Evolutionary conservation across 83 land plant genomes (phyloP).

Genomic region (Larix sibirica): DNA sequence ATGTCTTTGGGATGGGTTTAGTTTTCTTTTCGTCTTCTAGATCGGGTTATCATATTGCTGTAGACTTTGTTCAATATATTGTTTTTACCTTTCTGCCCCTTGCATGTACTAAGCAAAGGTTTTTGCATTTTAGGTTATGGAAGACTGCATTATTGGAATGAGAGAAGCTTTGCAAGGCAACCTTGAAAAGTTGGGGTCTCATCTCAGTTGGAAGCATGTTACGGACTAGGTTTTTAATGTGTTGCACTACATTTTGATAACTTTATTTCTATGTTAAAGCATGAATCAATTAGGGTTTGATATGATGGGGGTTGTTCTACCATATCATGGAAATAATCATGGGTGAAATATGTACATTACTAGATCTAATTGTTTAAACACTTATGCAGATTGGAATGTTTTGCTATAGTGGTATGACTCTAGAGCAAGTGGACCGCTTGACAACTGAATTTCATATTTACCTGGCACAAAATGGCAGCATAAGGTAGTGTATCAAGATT

Average conservation of each 20-base stretch:
- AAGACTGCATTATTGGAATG: constrained; percentile 94
- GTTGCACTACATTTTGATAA: neutral
- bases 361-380: neutral
- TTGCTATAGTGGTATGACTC: constrained; percentile 90
- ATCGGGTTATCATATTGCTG: neutral
- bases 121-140: constrained; percentile 67
- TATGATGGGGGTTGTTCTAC: neutral
- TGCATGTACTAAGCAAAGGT: neutral
- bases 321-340: neutral
- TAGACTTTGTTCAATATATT: neutral
- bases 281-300: neutral
- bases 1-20: neutral
- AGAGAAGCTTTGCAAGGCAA: constrained; percentile 67
- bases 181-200: constrained; percentile 78
- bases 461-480: constrained; percentile 90
- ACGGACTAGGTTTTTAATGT: constrained; percentile 72
- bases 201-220: constrained; percentile 76
- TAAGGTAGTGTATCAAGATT: constrained; percentile 50
- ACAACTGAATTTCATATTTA: constrained; percentile 88
- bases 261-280: neutral
- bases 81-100: neutral
- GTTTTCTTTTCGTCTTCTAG: no score
- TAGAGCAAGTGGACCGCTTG: constrained; percentile 92
- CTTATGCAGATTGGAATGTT: constrained; percentile 93
- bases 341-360: neutral